Percentiles rank a stretch among this genome's conserved stretches.
Conservation (phyloP, 176 grass and related monocot genomes). For the Chrysopogon serrulatus region DNA sequence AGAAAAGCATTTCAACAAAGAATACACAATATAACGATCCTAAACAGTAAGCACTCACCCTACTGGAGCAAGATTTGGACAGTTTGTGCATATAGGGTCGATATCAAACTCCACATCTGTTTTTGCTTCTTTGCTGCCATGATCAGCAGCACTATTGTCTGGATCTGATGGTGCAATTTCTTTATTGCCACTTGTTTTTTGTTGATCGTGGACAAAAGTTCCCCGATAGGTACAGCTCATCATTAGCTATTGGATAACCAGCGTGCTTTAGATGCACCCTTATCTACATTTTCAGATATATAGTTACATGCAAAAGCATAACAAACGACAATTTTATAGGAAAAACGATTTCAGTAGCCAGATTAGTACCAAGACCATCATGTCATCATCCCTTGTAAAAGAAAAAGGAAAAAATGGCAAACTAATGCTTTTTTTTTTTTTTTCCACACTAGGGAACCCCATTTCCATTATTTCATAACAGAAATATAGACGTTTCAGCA, state of each 20-base stretch:
- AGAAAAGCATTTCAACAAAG: background rate
- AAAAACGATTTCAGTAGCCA: background rate
- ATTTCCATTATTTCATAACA: too few relatives aligned
- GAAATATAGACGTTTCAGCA: too few relatives aligned
- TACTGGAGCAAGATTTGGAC: slow-evolving; percentile 78
- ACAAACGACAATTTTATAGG: background rate
- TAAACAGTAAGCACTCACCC: slow-evolving; percentile 44
- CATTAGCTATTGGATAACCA: slow-evolving; percentile 94
- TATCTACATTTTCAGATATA: slow-evolving; percentile 63
- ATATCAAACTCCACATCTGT: slow-evolving; percentile 35
- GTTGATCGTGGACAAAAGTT: slow-evolving; percentile 49
- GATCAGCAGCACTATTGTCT: slow-evolving; percentile 13
- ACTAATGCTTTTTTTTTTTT: too few relatives aligned
- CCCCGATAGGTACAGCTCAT: slow-evolving; percentile 67
- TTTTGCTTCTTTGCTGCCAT: slow-evolving; percentile 11
- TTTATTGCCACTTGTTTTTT: slow-evolving; percentile 34
- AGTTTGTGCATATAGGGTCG: slow-evolving; percentile 88
- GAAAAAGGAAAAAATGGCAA: background rate
- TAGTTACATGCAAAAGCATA: background rate
- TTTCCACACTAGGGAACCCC: too few relatives aligned
- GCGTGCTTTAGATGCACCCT: slow-evolving; percentile 85
- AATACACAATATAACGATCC: background rate
- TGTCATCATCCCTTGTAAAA: background rate
- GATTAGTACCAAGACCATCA: background rate
- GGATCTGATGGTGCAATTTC: slow-evolving; percentile 7